Evolutionary conservation across 257 asterid species (phyloP).

Genomic region (Penstemon eatonii): DNA sequence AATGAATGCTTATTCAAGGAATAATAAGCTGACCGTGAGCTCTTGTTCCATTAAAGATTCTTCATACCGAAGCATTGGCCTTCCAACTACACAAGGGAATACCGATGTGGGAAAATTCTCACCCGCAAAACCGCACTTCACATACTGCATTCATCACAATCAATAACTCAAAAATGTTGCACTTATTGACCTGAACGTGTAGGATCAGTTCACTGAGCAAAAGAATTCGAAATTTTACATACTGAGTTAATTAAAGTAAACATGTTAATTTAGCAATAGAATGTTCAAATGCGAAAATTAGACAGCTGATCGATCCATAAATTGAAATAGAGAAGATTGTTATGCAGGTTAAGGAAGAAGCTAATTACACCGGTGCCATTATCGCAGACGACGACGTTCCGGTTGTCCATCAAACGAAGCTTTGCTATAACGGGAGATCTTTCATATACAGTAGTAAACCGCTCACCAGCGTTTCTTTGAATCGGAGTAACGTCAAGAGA

Average conservation of each 20-base stretch:
- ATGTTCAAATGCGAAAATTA: slow-evolving; percentile 22
- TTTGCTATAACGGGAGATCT: slow-evolving; percentile 14
- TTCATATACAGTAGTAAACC: background rate
- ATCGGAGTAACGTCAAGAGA: slow-evolving; percentile 23
- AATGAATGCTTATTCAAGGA: background rate
- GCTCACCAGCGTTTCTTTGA: slow-evolving; percentile 25
- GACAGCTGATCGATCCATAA: slow-evolving; percentile 22
- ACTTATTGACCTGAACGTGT: background rate
- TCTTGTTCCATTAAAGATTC: slow-evolving; percentile 94
- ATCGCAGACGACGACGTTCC: slow-evolving; percentile 89
- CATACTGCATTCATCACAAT: slow-evolving; percentile 68
- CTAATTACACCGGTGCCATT: slow-evolving; percentile 86
- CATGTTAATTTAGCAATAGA: background rate
- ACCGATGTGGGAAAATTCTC: slow-evolving; percentile 97
- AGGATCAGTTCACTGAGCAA: slow-evolving; percentile 25
- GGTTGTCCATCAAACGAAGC: slow-evolving; percentile 58
- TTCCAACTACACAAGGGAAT: slow-evolving; percentile 94
- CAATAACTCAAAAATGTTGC: background rate
- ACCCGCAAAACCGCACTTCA: slow-evolving; percentile 93
- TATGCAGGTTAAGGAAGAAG: slow-evolving; percentile 12
- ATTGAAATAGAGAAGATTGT: background rate
- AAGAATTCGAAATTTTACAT: background rate
- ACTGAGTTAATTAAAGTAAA: slow-evolving; percentile 12
- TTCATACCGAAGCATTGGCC: slow-evolving; percentile 96
- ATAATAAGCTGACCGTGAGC: slow-evolving; percentile 56